These are phyloP conservation scores for Diutina rugosa DNA, from an alignment of 1,139 yeast genomes.

Conservation along the genomic window DNA sequence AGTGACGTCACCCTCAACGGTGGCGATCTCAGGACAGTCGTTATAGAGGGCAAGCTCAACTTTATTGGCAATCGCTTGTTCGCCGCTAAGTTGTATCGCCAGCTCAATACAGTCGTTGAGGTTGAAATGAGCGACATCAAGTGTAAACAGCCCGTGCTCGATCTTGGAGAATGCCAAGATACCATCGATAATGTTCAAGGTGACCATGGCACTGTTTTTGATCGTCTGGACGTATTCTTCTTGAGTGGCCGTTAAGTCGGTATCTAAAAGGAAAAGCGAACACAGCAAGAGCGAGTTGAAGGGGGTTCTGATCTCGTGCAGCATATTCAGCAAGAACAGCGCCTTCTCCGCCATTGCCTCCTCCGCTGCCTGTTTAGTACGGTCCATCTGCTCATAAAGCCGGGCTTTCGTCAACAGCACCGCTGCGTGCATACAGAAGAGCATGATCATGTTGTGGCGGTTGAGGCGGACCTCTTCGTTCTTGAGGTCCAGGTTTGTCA, in stretches of 20 bases:
- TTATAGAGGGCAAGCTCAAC: slow-evolving; percentile 37
- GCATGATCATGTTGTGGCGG: slow-evolving; percentile 15
- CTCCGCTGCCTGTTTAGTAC: slow-evolving; percentile 44
- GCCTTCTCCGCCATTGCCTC: slow-evolving; percentile 51
- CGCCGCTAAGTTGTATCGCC: slow-evolving; percentile 39
- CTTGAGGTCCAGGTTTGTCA: slow-evolving; percentile 2
- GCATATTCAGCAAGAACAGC: slow-evolving; percentile 46
- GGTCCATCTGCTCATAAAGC: slow-evolving; percentile 35
- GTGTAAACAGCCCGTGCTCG: slow-evolving; percentile 39
- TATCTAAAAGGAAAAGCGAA: slow-evolving; percentile 40
- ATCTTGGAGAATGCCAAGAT: slow-evolving; percentile 44
- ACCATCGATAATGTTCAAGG: slow-evolving; percentile 43
- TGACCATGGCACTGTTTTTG: slow-evolving; percentile 37
- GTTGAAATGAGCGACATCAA: slow-evolving; percentile 37
- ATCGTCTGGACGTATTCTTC: slow-evolving; percentile 44
- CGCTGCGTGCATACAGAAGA: slow-evolving; percentile 42
- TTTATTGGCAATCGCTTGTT: slow-evolving; percentile 33
- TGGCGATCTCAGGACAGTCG: slow-evolving; percentile 26
- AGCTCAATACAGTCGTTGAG: slow-evolving; percentile 39
- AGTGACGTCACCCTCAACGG: slow-evolving; percentile 38
- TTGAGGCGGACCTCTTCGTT: background rate
- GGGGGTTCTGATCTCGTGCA: slow-evolving; percentile 48
- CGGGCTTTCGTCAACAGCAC: slow-evolving; percentile 38
- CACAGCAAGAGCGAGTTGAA: slow-evolving; percentile 44
- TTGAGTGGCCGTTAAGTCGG: slow-evolving; percentile 32